phyloP scores from a whole-genome alignment of 768 basidiomycete genomes.

The Macrocybe gigantea region DNA sequence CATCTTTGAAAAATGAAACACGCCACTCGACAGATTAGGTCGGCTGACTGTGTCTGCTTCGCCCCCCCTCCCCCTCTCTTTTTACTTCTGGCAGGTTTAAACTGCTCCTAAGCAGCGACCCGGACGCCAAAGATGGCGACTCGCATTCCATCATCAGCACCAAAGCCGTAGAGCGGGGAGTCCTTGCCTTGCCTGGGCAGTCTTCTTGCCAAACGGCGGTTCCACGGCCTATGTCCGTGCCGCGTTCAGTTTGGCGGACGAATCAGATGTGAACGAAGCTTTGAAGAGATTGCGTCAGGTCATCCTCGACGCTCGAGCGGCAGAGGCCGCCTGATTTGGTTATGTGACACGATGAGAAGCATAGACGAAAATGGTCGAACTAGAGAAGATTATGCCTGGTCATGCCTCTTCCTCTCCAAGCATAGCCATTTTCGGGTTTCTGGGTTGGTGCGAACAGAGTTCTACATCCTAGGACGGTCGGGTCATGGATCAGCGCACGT shows the following conservation, averaged over 20 bases:
- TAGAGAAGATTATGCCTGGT: too few species aligned
- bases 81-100: conserved; percentile 45
- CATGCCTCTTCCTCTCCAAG: too few species aligned
- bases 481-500: background rate
- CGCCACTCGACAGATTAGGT: too few species aligned
- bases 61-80: background rate
- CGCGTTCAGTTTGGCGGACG: conserved; percentile 62
- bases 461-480: background rate
- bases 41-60: background rate
- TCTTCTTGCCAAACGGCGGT: conserved; percentile 63
- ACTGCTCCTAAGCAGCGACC: conserved; percentile 34
- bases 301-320: conserved; percentile 19
- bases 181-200: conserved; percentile 83
- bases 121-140: conserved; percentile 41
- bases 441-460: background rate
- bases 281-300: conserved; percentile 45
- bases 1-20: conserved; percentile 9
- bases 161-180: conserved; percentile 66
- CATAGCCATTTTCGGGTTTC: background rate
- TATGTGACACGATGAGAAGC: background rate
- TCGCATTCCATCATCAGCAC: conserved; percentile 61
- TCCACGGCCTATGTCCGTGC: conserved; percentile 72
- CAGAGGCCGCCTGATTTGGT: background rate
- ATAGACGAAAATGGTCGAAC: too few species aligned
- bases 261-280: conserved; percentile 67